phyloP scores from a whole-genome alignment of 2,329 filamentous ascomycete genomes.

The Exophiala alcalophila region DNA sequence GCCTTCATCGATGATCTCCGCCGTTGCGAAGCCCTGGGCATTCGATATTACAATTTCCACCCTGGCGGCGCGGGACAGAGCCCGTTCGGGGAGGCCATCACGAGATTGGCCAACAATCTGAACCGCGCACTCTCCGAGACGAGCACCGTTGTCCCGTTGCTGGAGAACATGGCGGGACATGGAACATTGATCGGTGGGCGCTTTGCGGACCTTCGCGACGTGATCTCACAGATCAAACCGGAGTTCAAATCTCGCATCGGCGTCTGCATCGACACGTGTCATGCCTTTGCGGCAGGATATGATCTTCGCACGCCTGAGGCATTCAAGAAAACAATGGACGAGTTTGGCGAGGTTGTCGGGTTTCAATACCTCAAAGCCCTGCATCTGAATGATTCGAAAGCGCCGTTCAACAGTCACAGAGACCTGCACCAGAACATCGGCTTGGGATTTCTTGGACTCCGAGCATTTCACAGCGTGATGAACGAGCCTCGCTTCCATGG shows the following conservation, averaged over 20 bases:
- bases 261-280: conserved; percentile 95
- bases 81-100: conserved; percentile 66
- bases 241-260: conserved; percentile 81
- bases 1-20: conserved; percentile 84
- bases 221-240: conserved; percentile 68
- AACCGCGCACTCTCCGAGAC: conserved; percentile 79
- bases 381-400: conserved; percentile 95
- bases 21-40: conserved; percentile 81
- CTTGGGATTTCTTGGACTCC: conserved; percentile 84
- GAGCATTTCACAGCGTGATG: conserved; percentile 86
- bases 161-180: conserved; percentile 93
- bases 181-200: conserved; percentile 83
- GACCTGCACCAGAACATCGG: conserved; percentile 97
- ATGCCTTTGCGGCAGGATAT: conserved; percentile 91
- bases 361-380: conserved; percentile 76
- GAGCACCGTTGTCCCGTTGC: conserved; percentile 70
- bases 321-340: conserved; percentile 68
- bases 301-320: conserved; percentile 74
- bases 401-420: conserved; percentile 73
- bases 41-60: conserved; percentile 96
- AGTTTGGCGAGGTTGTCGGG: conserved; percentile 77
- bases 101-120: conserved; percentile 74
- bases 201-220: conserved; percentile 81
- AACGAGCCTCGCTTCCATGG: conserved; percentile 74
- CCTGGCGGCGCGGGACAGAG: conserved; percentile 76